Evolutionary conservation across 192 early-diverging fungal genomes (phyloP).

Genomic region (Powellomyces hirtus): DNA sequence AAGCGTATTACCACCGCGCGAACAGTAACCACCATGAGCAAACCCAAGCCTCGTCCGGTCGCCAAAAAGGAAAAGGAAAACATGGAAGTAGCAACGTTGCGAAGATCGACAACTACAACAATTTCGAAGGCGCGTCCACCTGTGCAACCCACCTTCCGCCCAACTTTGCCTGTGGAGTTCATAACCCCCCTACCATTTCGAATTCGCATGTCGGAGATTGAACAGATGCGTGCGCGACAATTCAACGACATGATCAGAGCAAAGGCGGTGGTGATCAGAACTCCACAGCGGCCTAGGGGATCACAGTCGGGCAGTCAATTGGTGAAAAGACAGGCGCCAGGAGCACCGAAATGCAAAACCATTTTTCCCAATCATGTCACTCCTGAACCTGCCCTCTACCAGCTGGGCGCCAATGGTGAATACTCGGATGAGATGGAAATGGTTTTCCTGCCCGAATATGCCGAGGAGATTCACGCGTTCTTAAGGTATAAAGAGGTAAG

Average conservation of each 20-base stretch:
- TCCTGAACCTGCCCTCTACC: not conserved
- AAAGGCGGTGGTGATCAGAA: not conserved
- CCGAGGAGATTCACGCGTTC: constrained; percentile 58
- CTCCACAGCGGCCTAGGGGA: not conserved
- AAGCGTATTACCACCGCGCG: not conserved
- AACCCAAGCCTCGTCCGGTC: not conserved
- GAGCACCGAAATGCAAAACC: not conserved
- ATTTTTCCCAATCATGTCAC: not conserved
- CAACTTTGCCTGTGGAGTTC: not conserved
- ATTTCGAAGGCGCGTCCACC: not conserved
- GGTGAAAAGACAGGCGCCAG: not conserved
- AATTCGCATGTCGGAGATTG: not conserved
- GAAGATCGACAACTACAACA: not conserved
- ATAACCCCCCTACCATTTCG: not conserved
- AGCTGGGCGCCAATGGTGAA: not conserved
- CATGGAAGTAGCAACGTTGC: not conserved
- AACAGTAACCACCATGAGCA: not conserved
- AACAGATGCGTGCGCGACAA: not conserved
- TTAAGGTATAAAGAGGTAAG: constrained; percentile 55
- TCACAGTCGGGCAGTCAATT: not conserved
- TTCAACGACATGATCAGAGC: not conserved
- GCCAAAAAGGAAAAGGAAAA: not conserved
- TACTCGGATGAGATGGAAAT: not conserved
- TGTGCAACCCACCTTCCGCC: not conserved
- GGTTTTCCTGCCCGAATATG: constrained; percentile 54